Base-by-base conservation (phyloP, 768 basidiomycete species). In the Calvatia gigantea region DNA sequence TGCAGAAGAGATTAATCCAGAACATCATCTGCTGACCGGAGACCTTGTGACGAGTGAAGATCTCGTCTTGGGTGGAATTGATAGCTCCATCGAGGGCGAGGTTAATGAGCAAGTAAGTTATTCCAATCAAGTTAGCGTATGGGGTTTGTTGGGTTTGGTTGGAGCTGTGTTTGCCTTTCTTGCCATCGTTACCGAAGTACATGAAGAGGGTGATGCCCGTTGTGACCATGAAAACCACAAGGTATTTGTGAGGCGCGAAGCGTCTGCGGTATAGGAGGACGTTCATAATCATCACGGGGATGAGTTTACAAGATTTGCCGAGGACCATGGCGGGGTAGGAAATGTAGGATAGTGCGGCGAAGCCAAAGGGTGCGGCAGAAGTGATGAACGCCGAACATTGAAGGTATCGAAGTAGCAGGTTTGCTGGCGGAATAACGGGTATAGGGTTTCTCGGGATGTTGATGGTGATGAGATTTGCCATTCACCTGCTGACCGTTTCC, bases 1-100 rank as follows among this genome's bases (percentile, higher is more conserved):
- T 91, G 71, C 89, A 87, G 74, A 95, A 87, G 25, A 89, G 62
- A 67, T 94, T 96, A 71, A 99, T 96, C 85, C 86, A 96, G 68
- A 98, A 87, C 97, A 99, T 98, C 95, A 99, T 98, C 67, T 99
- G 97, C 70, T 97, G 94, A 6, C 97, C 97, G 2, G 76, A 75
- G 3, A 83, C 75, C 42, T 82, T 82, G 72, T 89, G 85, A 11
- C 79, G 76, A 23, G 84, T 75, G 72, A 99, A 98, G 56, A 99
- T 88, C 72, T 98, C 91, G 69, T 99, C 97, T 69, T 99, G 97
- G 2, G 95, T 96, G 9, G 92, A 91, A 74, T 98, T 98, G 57
- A 87, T 88, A 27, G 91, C 85, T 19, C 97, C 97, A 68, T 99
- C 97, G 50, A 99, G 79, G 28, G 88, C 73, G 21, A 99, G 82